Conservation (phyloP, 2,329 filamentous ascomycete species). For the Colletotrichum cordylinicola region DNA sequence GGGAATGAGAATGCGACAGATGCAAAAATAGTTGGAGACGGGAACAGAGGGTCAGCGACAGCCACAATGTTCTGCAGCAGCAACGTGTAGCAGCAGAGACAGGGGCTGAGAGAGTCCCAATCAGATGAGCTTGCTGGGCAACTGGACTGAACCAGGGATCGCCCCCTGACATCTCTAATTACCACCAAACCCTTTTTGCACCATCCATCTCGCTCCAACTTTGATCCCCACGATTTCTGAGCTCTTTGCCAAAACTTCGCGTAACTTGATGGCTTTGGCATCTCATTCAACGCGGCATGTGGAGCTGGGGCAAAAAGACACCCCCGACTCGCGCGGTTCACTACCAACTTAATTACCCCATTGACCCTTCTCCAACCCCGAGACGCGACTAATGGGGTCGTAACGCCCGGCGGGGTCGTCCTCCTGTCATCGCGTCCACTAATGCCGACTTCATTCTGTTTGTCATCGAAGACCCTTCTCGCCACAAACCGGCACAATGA, state of each 20-base stretch:
- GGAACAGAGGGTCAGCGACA: not conserved
- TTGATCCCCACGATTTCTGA: not conserved
- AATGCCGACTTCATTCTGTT: slow-evolving; percentile 8
- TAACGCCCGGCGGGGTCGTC: not conserved
- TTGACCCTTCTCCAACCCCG: not conserved
- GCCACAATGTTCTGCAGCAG: not conserved
- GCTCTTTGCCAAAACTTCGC: not conserved
- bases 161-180: not conserved
- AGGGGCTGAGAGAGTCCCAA: not conserved
- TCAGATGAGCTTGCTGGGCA: not conserved
- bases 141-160: not conserved
- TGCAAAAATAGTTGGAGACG: not conserved
- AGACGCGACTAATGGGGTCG: not conserved
- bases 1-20: not conserved
- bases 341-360: not conserved
- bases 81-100: not conserved
- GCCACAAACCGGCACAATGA: not conserved
- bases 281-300: not conserved
- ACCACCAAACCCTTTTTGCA: not conserved
- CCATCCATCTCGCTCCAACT: not conserved
- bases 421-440: not conserved
- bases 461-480: slow-evolving; percentile 7
- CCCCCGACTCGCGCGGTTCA: not conserved
- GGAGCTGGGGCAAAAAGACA: not conserved
- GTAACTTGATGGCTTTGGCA: not conserved